Evolutionary conservation across 257 asterid species (phyloP).

Genomic region (Penstemon davidsonii): DNA sequence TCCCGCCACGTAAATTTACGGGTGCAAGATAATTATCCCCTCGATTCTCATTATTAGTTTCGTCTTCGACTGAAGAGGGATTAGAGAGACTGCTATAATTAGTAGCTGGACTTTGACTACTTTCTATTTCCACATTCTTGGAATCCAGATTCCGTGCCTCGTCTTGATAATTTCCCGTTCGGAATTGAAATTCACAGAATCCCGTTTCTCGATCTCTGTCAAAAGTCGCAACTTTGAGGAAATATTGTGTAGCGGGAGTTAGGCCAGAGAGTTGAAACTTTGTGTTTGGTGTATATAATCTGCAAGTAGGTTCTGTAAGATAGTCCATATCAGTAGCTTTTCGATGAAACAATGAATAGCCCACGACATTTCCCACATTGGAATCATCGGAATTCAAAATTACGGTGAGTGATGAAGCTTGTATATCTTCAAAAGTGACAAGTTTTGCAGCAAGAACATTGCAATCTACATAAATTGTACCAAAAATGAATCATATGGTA

Average conservation of each 20-base stretch:
- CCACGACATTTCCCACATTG: constrained; percentile 19
- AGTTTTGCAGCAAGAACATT: constrained; percentile 42
- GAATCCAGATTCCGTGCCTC: constrained; percentile 35
- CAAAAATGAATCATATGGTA: constrained; percentile 17
- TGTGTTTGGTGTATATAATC: constrained; percentile 51
- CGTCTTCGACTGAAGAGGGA: constrained; percentile 86
- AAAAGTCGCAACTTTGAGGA: constrained; percentile 54
- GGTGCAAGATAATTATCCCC: constrained; percentile 45
- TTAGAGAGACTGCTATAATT: constrained; percentile 81
- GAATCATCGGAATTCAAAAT: constrained; percentile 36
- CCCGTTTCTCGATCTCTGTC: constrained; percentile 51
- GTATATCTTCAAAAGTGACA: constrained; percentile 60
- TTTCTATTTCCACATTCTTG: constrained; percentile 41
- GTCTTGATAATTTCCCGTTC: constrained; percentile 36
- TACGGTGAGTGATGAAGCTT: constrained; percentile 39
- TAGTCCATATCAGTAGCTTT: constrained; percentile 55
- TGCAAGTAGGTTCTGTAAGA: constrained; percentile 65
- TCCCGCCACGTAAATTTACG: constrained; percentile 24
- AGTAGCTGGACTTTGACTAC: constrained; percentile 58
- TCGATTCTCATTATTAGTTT: constrained; percentile 51
- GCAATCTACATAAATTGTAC: constrained; percentile 39
- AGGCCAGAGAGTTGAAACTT: constrained; percentile 55
- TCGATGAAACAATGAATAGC: constrained; percentile 66
- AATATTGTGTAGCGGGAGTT: constrained; percentile 54
- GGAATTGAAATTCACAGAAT: constrained; percentile 44